Evolutionary conservation across 495 filamentous ascomycete species (phyloP), one percentile per base, ranked within the genome.

Genomic region (Cercophora sp.): DNA sequence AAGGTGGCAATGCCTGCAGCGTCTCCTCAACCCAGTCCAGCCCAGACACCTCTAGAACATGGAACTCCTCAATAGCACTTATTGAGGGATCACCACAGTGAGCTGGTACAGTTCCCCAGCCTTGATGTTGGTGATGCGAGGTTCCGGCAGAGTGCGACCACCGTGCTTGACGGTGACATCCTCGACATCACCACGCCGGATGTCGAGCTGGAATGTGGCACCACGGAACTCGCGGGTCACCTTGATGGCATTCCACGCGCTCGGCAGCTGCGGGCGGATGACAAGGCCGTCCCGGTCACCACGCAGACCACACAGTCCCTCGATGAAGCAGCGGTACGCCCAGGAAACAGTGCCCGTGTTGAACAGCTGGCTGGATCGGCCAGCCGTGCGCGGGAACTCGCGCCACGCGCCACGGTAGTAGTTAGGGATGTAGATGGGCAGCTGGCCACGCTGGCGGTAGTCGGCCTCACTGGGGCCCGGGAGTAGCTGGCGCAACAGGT

Each of bases 331-430:
- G 10, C 78, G 71, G 65, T 81, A 81, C 1, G 63, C 75, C 78
- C 78, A 80, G 22, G 72, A 73, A 8, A 77, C 73, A 16, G 77
- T 81, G 35, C 78, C 78, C 23, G 78, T 81, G 67, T 81, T 81
- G 64, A 81, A 81, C 24, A 81, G 54, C 56, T 79, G 76, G 57
- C 73, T 77, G 8, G 74, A 78, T 1, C 78, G 72, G 0, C 78
- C 78, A 5, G 77, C 77, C 1, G 77, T 80, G 39, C 75, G 70
- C 3, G 77, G 77, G 56, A 70, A 74, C 63, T 69, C 54, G 37
- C 70, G 62, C 58, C 67, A 79, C 9, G 70, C 78, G 8, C 78
- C 78, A 26, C 78, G 75, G 58, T 80, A 81, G 57, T 81, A 81
- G 54, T 81, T 81, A 19, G 78, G 78, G 13, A 81, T 76, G 55